Conservation (phyloP, 148 eudicot genomes). For the Camellia sinensis region DNA sequence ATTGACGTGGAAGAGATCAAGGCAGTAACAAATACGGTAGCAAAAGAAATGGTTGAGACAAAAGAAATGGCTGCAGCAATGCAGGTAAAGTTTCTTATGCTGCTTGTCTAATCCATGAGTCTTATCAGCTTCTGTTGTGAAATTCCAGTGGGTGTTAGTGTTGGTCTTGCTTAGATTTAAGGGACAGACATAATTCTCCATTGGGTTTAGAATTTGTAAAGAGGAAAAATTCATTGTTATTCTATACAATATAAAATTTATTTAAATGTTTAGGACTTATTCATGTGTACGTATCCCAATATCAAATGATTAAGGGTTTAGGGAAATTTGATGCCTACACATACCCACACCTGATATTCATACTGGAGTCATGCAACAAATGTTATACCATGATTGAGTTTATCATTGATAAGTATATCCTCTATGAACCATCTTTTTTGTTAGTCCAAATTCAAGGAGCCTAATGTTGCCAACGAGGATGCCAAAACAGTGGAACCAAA, state of each 20-base stretch:
- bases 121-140: neutral
- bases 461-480: neutral
- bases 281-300: too few species aligned
- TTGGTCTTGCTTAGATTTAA: neutral
- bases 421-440: neutral
- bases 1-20: conserved; percentile 16
- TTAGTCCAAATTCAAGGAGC: neutral
- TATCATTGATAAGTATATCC: neutral
- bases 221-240: neutral
- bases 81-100: neutral
- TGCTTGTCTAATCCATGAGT: neutral
- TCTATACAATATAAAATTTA: too few species aligned
- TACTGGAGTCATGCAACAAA: too few species aligned
- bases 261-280: too few species aligned
- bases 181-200: neutral
- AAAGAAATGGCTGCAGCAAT: conserved; percentile 3
- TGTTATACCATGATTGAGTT: too few species aligned
- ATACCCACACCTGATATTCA: too few species aligned
- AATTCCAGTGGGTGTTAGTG: neutral
- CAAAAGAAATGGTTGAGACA: conserved; percentile 1
- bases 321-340: too few species aligned
- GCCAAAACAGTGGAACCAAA: neutral
- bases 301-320: too few species aligned
- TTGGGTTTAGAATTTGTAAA: neutral
- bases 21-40: conserved; percentile 1